phyloP scores from a whole-genome alignment of 1,284 basidiomycete species.

The Apiotrichum brassicae region DNA sequence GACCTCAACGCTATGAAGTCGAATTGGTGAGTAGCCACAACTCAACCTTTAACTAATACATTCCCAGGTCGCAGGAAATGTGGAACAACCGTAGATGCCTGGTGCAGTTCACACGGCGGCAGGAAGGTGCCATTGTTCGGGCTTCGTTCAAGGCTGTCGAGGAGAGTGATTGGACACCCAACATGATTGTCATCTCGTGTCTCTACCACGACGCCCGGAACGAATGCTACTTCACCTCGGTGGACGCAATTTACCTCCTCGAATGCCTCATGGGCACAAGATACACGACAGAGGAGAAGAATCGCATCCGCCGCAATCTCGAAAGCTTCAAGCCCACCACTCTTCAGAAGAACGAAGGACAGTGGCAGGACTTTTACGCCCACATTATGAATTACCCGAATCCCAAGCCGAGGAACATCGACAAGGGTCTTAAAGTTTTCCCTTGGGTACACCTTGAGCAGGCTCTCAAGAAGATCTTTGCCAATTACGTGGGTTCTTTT shows the following conservation, averaged over 20 bases:
- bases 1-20: constrained; percentile 52
- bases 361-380: constrained; percentile 65
- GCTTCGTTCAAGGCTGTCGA: constrained; percentile 50
- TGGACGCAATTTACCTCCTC: constrained; percentile 88
- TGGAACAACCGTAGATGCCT: constrained; percentile 50
- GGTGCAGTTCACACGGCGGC: constrained; percentile 53
- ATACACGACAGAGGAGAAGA: constrained; percentile 93
- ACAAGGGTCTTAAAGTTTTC: constrained; percentile 97
- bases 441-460: constrained; percentile 76
- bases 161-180: constrained; percentile 47
- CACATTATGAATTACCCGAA: constrained; percentile 91
- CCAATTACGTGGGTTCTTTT: constrained; percentile 81
- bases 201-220: constrained; percentile 76
- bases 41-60: not conserved
- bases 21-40: constrained; percentile 47
- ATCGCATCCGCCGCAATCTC: constrained; percentile 85
- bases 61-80: constrained; percentile 47
- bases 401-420: constrained; percentile 91
- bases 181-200: constrained; percentile 62
- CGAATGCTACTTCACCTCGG: constrained; percentile 82
- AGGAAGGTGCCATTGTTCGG: constrained; percentile 51
- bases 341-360: constrained; percentile 70
- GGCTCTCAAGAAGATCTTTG: constrained; percentile 84
- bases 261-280: constrained; percentile 76
- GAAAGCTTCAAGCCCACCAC: constrained; percentile 88